Evolutionary conservation across 345 rosid genomes (phyloP), one percentile per base, ranked within the genome.

Genomic region (Ceriops tagal): DNA sequence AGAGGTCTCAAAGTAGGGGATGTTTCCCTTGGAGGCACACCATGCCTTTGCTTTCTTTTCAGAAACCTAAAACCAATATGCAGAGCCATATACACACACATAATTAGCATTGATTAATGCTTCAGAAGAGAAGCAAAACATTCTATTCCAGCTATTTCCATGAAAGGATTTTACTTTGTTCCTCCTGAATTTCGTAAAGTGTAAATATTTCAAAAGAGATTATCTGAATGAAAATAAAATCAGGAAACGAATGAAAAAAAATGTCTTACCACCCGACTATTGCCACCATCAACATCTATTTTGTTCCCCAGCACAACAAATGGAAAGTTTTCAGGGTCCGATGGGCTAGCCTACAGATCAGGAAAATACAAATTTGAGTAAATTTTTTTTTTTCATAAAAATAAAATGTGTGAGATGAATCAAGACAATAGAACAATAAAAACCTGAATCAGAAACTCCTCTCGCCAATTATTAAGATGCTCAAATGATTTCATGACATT

Each of bases 41-140:
- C 98, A 90, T 37, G 97, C 96, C 82, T 88, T 90, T 0, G 92
- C 96, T 73, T 90, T 92, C 73, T 92, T 92, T 88, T 90, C 96
- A 32, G 93, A 90, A 43, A 90, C 96, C 98, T 92, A 59, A 35
- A 74, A 34, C 31, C 43, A 68, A 70, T 35, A n/a, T 60, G 51
- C 47, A 5, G 30, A 15, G 60, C 58, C 18, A 47, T 60, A 1
- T 5, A 37, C 9, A 1, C 2, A 37, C 9, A 6, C 56, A 28
- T 1, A 59, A 56, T 30, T 18, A 47, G 8, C 24, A 24, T 24
- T 13, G 28, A 58, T 22, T n/a, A 37, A 27, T 5, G 18, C 32
- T 37, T 62, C 2, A 30, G 27, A 19, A 49, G 22, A 27, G 13
- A 13, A 65, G 47, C n/a, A 55, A 51, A 58, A 37, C 20, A 8